Base-by-base conservation (phyloP, 805 yeast species). In the Suhomyces kilbournensis region DNA sequence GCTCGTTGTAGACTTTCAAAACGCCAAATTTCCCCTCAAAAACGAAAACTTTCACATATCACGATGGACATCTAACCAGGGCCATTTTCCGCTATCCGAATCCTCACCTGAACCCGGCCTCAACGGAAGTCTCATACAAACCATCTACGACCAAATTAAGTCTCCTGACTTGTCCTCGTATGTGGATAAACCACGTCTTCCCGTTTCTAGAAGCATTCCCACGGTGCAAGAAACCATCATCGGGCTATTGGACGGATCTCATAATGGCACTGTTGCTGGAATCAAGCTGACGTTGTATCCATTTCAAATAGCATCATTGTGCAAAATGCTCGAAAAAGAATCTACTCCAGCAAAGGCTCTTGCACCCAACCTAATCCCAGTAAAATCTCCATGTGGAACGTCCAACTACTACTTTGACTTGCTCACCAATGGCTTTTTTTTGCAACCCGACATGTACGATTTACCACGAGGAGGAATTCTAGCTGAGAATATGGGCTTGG, bases 401-500 rank as follows among this genome's bases (percentile, higher is more conserved):
- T 46, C 57, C 1, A 34, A 28, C 3, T 68, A 71, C 59, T 76
- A 72, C 54, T 63, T 76, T 49, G 77, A 84, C 59, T 49, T 72
- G 0, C 55, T 60, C 3, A 59, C 57, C 0, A 56, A 70, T 30
- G 55, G 56, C 3, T 66, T 81, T 28, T 63, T 59, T 20, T 19
- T 25, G 1, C 53, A 61, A 2, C 82, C 88, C 0, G 78, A 72
- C 19, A 60, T 64, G 3, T 82, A 74, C 56, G 58, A 58, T 12
- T 68, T 82, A 2, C 83, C 88, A 0, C 68, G 79, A 56, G 88
- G 88, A 17, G 88, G 88, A 0, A 81, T 83, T 4, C 63, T 83
- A 14, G 87, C 87, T 1, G 88, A 83, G 53, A 83, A 82, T 74
- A 83, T 83, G 88, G 88, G 88, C 0, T 67, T 83, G 39, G 88